phyloP scores from a whole-genome alignment of 2,329 filamentous ascomycete genomes.

The Colletotrichum orchidophilum region DNA sequence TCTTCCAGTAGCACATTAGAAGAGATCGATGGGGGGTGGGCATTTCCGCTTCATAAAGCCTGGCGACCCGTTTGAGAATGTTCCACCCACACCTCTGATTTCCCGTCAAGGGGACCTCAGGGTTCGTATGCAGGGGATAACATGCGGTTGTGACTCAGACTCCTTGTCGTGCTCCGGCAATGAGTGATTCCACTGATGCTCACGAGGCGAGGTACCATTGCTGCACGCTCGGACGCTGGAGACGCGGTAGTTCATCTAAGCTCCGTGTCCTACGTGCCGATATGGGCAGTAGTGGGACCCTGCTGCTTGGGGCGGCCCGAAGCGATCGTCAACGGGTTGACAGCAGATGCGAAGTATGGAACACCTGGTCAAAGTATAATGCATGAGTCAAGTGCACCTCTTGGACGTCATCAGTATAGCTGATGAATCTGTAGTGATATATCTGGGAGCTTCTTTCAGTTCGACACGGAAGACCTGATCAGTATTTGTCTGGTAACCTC shows the following conservation, averaged over 20 bases:
- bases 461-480: no score
- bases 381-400: neutral
- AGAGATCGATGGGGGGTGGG: neutral
- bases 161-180: neutral
- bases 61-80: neutral
- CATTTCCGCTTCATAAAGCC: neutral
- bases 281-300: neutral
- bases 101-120: neutral
- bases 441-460: no score
- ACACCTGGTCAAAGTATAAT: neutral
- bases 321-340: neutral
- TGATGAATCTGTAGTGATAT: neutral
- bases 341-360: neutral
- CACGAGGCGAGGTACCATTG: conserved; percentile 14
- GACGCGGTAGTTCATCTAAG: neutral
- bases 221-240: neutral
- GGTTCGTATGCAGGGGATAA: neutral
- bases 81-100: neutral
- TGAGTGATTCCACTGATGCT: neutral
- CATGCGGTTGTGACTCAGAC: neutral
- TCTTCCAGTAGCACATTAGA: neutral
- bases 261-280: neutral
- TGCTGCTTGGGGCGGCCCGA: neutral
- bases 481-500: no score
- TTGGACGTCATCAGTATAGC: neutral